phyloP scores from a whole-genome alignment of 495 filamentous ascomycete genomes.

The Talaromyces ruber region DNA sequence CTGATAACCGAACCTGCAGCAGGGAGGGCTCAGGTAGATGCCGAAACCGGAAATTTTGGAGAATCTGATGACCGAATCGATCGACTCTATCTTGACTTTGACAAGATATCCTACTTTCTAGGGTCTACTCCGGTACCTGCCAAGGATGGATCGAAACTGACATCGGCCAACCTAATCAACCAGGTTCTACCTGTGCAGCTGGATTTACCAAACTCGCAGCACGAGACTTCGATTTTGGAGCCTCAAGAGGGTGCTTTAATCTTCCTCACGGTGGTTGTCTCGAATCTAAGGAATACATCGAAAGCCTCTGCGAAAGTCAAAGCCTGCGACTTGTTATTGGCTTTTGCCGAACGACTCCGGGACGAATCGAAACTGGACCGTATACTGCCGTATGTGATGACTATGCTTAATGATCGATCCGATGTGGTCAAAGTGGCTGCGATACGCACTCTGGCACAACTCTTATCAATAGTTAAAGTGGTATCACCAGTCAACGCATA shows the following conservation, averaged over 20 bases:
- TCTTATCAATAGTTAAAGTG: slow-evolving; percentile 77
- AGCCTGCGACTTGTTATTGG: slow-evolving; percentile 87
- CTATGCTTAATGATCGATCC: slow-evolving; percentile 67
- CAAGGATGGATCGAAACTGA: slow-evolving; percentile 15
- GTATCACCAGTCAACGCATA: slow-evolving; percentile 93
- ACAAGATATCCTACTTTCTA: slow-evolving; percentile 92
- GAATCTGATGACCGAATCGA: slow-evolving; percentile 92
- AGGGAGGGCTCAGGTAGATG: slow-evolving; percentile 55
- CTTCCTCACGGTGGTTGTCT: slow-evolving; percentile 79
- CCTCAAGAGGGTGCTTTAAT: slow-evolving; percentile 75
- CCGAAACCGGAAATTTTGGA: slow-evolving; percentile 56
- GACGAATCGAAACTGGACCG: slow-evolving; percentile 97
- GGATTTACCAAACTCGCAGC: slow-evolving; percentile 78
- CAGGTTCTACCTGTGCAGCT: slow-evolving; percentile 67
- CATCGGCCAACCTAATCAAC: slow-evolving; percentile 21
- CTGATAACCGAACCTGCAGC: slow-evolving; percentile 90
- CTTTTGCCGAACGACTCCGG: slow-evolving; percentile 82
- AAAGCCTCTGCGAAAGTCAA: slow-evolving; percentile 78
- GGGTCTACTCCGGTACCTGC: slow-evolving; percentile 30
- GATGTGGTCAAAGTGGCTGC: slow-evolving; percentile 80
- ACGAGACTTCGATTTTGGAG: slow-evolving; percentile 35
- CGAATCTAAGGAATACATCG: slow-evolving; percentile 81
- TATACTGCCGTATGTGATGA: slow-evolving; percentile 81
- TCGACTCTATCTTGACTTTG: slow-evolving; percentile 85
- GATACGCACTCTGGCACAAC: slow-evolving; percentile 75